These are phyloP conservation scores for Balakata baccata DNA, from an alignment of 345 rosid genomes.

Conservation along the genomic window DNA sequence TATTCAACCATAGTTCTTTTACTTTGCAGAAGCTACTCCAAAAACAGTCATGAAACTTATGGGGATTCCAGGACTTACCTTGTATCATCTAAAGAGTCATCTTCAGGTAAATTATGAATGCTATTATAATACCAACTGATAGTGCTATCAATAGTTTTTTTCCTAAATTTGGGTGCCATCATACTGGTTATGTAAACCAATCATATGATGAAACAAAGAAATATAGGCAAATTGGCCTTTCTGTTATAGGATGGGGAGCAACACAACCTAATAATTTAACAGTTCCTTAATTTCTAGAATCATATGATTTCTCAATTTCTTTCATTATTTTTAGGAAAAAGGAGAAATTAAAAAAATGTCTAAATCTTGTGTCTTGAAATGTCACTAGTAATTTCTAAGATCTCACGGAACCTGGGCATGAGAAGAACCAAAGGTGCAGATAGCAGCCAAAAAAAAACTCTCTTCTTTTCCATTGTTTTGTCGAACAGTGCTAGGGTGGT, in stretches of 20 bases:
- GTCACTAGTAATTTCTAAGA: background rate
- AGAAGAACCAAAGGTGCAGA: background rate
- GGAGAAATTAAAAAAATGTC: background rate
- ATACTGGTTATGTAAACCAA: background rate
- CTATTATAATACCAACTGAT: background rate
- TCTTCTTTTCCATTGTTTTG: background rate
- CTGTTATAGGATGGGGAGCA: background rate
- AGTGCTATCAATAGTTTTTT: background rate
- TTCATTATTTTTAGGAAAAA: background rate
- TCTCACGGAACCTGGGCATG: background rate
- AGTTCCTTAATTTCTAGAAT: background rate
- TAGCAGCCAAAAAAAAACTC: background rate
- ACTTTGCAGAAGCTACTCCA: slow-evolving; percentile 84
- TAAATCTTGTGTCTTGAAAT: background rate
- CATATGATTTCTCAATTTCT: background rate
- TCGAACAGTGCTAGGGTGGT: background rate
- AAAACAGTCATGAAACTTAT: slow-evolving; percentile 93
- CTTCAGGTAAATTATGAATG: slow-evolving; percentile 61
- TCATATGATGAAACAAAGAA: background rate
- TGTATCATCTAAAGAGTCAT: slow-evolving; percentile 94
- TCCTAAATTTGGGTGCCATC: background rate
- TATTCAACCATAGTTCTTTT: slow-evolving; percentile 12
- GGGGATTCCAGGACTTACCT: slow-evolving; percentile 93
- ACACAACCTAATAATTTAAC: background rate
- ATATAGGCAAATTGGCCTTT: background rate